Evolutionary conservation across 805 yeast species (phyloP), one percentile per base, ranked within the genome.

Genomic region (Saccharomyces cerevisiae): DNA sequence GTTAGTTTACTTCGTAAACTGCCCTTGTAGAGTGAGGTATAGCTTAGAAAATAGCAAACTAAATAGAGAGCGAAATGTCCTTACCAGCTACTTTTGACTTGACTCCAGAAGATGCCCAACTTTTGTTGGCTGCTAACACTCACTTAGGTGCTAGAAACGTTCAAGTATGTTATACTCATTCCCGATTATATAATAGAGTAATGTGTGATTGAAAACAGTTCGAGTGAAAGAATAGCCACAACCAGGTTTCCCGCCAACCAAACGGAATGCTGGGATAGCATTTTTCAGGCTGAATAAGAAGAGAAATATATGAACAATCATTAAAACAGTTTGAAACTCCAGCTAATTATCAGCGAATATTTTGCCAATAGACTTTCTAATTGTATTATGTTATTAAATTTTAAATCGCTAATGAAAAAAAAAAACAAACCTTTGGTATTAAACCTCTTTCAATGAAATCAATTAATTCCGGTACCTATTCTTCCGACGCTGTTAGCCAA

Each of bases 141-240:
- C 99, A 94, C 84, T 87, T 94, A 78, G 99, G 99, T 79, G 85
- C 98, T 77, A 94, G 94, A 89, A 94, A 94, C 89, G 96, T 92
- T 78, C 97, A 91, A 83, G 96, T 87, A 85, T 79, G 91, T 83
- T 70, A 59, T 49, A 22, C 22, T 26, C 28, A 17, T 6, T 4
- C 22, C 24, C 43, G 10, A 27, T 22, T 26, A 36, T 21, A 24
- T 13, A 22, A 24, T 13, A 21, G 4, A 31, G 26, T 5, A 21
- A n/a, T 36, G 43, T 24, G 30, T 3, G 32, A 32, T 32, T 41
- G 47, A 29, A 30, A 17, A 41, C 26, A 21, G 46, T 24, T 22
- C 11, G 27, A 50, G 27, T 47, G 13, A n/a, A 26, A 29, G 11
- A 24, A 48, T 26, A 8, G 21, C 5, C 26, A 2, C 24, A 17